Conservation (phyloP, 2,329 filamentous ascomycete genomes). For the Nannizzia gypsea region DNA sequence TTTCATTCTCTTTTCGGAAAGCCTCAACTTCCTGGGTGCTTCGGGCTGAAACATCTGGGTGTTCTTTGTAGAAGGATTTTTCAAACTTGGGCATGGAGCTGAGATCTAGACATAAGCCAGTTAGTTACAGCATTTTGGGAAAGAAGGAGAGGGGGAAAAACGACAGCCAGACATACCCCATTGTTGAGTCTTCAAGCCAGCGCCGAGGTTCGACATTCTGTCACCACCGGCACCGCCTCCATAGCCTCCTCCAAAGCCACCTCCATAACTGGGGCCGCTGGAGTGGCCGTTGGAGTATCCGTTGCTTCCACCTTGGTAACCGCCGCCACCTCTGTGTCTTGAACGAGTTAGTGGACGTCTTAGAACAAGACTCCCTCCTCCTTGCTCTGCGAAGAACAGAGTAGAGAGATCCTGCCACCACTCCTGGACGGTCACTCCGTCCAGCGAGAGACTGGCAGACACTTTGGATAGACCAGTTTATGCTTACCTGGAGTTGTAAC, state of each 20-base stretch:
- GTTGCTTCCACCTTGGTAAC: constrained; percentile 29
- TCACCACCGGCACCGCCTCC: constrained; percentile 58
- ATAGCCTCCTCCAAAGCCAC: constrained; percentile 21
- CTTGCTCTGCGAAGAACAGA: not conserved
- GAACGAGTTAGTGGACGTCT: constrained; percentile 11
- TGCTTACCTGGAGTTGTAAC: constrained; percentile 31
- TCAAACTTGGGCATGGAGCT: constrained; percentile 83
- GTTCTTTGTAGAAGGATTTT: constrained; percentile 98
- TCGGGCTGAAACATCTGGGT: constrained; percentile 62
- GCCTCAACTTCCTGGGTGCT: constrained; percentile 69
- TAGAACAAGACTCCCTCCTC: not conserved
- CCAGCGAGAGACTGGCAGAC: not conserved
- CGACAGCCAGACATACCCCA: constrained; percentile 55
- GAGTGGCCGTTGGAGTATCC: constrained; percentile 41
- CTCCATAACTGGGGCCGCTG: constrained; percentile 25
- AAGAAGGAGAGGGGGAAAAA: no score
- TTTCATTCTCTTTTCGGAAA: constrained; percentile 76
- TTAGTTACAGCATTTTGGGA: constrained; percentile 18
- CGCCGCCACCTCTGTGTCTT: constrained; percentile 22
- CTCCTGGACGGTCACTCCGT: not conserved
- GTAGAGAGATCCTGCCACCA: not conserved
- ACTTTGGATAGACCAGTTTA: not conserved
- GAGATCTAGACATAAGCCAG: constrained; percentile 48
- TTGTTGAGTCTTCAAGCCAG: constrained; percentile 72
- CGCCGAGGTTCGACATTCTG: constrained; percentile 83